Evolutionary conservation across 2,329 filamentous ascomycete genomes (phyloP).

Genomic region (Trichoderma sp.): DNA sequence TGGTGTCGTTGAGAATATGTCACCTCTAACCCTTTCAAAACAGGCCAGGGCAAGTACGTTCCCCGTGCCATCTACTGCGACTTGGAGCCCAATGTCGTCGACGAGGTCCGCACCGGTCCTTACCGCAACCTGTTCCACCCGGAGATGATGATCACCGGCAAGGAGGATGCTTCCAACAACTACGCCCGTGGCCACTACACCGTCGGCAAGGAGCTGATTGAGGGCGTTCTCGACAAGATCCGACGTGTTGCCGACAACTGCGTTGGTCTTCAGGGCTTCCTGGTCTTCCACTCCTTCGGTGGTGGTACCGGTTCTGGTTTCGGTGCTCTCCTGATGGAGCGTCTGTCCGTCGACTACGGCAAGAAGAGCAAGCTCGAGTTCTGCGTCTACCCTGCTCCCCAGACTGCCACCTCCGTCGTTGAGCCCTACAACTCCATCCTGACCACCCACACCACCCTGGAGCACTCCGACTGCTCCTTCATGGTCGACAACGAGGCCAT

Average conservation of each 20-base stretch:
- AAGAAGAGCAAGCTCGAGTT: constrained; percentile 99
- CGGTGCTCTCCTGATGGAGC: constrained; percentile 97
- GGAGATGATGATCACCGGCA: constrained; percentile 99
- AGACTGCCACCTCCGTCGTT: constrained; percentile 95
- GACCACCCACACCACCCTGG: constrained; percentile 97
- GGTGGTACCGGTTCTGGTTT: constrained; percentile 99
- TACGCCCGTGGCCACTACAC: constrained; percentile 99
- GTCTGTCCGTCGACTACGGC: constrained; percentile 97
- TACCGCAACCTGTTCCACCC: constrained; percentile 98
- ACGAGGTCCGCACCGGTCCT: constrained; percentile 96
- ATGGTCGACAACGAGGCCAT: constrained; percentile 99
- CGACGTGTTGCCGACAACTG: constrained; percentile 98
- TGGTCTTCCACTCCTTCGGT: constrained; percentile 99
- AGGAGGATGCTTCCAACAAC: constrained; percentile 99
- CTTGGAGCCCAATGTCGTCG: constrained; percentile 99
- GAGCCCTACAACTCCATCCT: constrained; percentile 99
- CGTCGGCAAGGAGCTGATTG: constrained; percentile 98
- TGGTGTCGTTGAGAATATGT: not conserved
- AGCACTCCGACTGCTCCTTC: constrained; percentile 99
- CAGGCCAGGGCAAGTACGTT: constrained; percentile 98
- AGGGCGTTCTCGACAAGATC: constrained; percentile 96
- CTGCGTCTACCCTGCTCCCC: constrained; percentile 97
- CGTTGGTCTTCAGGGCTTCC: constrained; percentile 96
- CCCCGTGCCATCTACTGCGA: constrained; percentile 99
- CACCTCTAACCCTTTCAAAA: constrained; percentile 2